These are phyloP conservation scores for Phanerodontia chrysosporium DNA, from an alignment of 768 basidiomycete species.

Conservation along the genomic window DNA sequence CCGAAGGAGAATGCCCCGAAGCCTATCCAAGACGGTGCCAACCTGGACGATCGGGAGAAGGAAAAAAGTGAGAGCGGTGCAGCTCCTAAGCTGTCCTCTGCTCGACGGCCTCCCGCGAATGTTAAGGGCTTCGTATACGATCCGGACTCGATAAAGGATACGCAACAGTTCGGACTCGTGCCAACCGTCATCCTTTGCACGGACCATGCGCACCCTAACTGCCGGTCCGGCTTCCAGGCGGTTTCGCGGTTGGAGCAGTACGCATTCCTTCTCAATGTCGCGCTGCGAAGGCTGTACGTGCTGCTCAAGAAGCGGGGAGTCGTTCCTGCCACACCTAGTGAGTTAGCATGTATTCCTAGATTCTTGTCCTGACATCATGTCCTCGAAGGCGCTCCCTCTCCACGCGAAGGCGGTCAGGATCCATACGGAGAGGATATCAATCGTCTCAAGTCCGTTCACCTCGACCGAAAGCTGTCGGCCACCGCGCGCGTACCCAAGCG, in stretches of 20 bases:
- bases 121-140: slow-evolving; percentile 78
- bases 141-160: slow-evolving; percentile 62
- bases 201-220: slow-evolving; percentile 67
- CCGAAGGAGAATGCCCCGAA: slow-evolving; percentile 52
- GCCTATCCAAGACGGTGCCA: slow-evolving; percentile 43
- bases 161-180: slow-evolving; percentile 65
- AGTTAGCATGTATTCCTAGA: slow-evolving; percentile 17
- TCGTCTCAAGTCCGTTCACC: slow-evolving; percentile 89
- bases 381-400: slow-evolving; percentile 21
- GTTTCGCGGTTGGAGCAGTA: slow-evolving; percentile 97
- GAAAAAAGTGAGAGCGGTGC: slow-evolving; percentile 31
- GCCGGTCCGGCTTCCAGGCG: slow-evolving; percentile 76
- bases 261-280: slow-evolving; percentile 94
- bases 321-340: slow-evolving; percentile 79
- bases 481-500: slow-evolving; percentile 89
- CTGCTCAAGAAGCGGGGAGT: slow-evolving; percentile 86
- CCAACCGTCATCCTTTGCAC: slow-evolving; percentile 74
- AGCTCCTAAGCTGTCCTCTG: slow-evolving; percentile 54
- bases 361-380: slow-evolving; percentile 13
- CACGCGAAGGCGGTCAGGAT: slow-evolving; percentile 46
- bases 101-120: slow-evolving; percentile 76
- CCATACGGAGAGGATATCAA: slow-evolving; percentile 92
- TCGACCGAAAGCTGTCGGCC: slow-evolving; percentile 93
- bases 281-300: slow-evolving; percentile 84
- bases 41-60: slow-evolving; percentile 36